A percentile compares a stretch with the other conserved stretches of the same genome.
These are phyloP conservation scores for Lactifluus subvellereus DNA, from an alignment of 768 basidiomycete genomes.

Conservation along the genomic window DNA sequence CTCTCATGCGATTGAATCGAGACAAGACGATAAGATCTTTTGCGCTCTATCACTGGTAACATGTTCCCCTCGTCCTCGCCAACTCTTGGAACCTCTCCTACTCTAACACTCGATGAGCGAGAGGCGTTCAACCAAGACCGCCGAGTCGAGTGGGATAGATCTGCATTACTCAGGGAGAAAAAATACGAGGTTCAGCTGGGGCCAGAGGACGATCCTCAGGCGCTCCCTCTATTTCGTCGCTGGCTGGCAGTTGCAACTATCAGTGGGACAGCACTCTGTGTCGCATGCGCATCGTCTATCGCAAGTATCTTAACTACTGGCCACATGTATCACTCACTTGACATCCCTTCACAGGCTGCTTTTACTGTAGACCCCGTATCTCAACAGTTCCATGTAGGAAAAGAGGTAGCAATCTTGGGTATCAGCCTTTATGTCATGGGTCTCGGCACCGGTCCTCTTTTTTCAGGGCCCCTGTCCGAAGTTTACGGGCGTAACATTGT, in stretches of 20 bases:
- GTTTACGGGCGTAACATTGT: slow-evolving; percentile 60
- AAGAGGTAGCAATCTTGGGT: slow-evolving; percentile 38
- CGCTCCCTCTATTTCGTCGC: slow-evolving; percentile 10
- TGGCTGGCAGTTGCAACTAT: slow-evolving; percentile 18
- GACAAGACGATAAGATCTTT: neutral
- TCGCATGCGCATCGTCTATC: slow-evolving; percentile 10
- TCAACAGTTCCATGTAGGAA: slow-evolving; percentile 33
- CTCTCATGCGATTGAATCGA: too few relatives aligned
- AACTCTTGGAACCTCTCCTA: neutral
- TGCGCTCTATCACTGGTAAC: neutral
- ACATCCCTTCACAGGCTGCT: slow-evolving; percentile 26
- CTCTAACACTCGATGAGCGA: neutral
- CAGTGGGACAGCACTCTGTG: slow-evolving; percentile 4
- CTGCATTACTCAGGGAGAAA: neutral
- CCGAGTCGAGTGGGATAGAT: neutral
- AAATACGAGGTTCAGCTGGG: slow-evolving; percentile 6
- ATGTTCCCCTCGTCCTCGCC: neutral
- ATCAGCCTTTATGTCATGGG: slow-evolving; percentile 38
- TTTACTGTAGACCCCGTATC: slow-evolving; percentile 36
- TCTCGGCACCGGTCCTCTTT: slow-evolving; percentile 29
- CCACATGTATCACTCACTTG: neutral
- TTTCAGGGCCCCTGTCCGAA: slow-evolving; percentile 38
- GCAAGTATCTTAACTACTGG: neutral
- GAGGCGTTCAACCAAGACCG: neutral
- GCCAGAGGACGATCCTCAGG: slow-evolving; percentile 23